Base-by-base conservation (phyloP, 345 rosid species). In the Ailanthus altissimus region DNA sequence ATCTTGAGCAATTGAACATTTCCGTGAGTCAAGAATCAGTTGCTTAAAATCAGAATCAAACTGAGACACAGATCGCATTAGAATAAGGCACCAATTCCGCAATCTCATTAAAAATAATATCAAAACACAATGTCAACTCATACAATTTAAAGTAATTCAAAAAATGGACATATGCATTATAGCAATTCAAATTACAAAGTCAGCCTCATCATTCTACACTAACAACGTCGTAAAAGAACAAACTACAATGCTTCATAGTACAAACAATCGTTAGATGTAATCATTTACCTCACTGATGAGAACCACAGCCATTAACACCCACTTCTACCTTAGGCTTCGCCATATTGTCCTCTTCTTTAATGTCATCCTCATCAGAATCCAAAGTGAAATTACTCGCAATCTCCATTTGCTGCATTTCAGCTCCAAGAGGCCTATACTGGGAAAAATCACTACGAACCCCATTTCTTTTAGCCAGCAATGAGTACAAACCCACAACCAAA, bases 361-460 rank as follows among this genome's bases (percentile, higher is more conserved):
- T 77, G 80, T 77, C 90, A 49, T 90, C 95, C 57, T 90, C 97
- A 67, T 95, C 97, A 6, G 98, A 92, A 75, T 90, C 92, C 83
- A 95, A 86, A 73, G 91, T 89, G 83, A 95, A 93, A 46, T 67
- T 78, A 42, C 79, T 83, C 47, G 71, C 73, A 74, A 75, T 85
- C 79, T 83, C 89, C 81, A 89, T 70, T 46, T 75, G 83, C 79
- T 75, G 85, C 84, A 85, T 83, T 84, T 89, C 96, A 47, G 83
- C 89, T 40, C 94, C 93, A 21, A 95, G 82, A 40, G 94, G 98
- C 50, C 81, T 86, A 79, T 95, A 93, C 51, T 7, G 79, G 1
- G 23, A 56, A 18, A 77, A 87, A 65, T 88, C 88, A 62, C 78
- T 72, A 40, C 63, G 84, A 73, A 59, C 49, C 38, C 90, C 91